Base-by-base conservation (phyloP, 495 filamentous ascomycete species). In the Lasiosphaeris hirsuta region DNA sequence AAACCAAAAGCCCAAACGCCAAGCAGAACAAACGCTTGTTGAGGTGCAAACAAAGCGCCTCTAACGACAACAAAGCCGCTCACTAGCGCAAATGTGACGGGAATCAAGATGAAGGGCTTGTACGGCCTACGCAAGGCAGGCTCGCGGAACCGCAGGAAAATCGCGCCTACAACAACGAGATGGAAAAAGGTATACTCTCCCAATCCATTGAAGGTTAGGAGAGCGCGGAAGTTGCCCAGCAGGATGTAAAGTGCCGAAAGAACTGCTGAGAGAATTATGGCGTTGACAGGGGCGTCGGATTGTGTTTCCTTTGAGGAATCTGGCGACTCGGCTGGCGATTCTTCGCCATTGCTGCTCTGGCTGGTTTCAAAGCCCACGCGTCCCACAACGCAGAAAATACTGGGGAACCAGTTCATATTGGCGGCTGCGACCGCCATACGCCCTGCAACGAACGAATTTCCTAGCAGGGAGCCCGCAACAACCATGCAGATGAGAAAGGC, bases 161-260 rank as follows among this genome's bases (percentile, higher is more conserved):
- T 70, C 10, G 72, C 75, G 1, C 79, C 81, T 1, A 82, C 54
- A 4, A 82, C 78, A 2, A 79, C 81, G 6, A 85, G 65, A 59
- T 82, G 81, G 70, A 83, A 85, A 65, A 85, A 83, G 0, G 76
- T 70, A 56, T 80, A 84, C 62, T 83, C 82, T 10, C 74, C 79
- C 3, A 84, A 64, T 0, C 82, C 81, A 57, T 80, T 81, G 63
- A 83, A 81, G 3, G 79, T 84, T 7, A 85, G 62, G 2, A 85
- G 69, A 1, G 75, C 74, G 5, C 80, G 74, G 71, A 85, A 83
- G 60, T 70, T 84, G 2, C 81, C 82, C 3, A 83, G 63, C 14
- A 82, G 65, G 37, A 84, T 82, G 61, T 84, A 85, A 7, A 81
- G 37, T 0, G 75, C 62, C 1, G 80, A 73, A 9, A 84, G 72